Evolutionary conservation across 768 basidiomycete genomes (phyloP).

Genomic region (Boletus rex-veris): DNA sequence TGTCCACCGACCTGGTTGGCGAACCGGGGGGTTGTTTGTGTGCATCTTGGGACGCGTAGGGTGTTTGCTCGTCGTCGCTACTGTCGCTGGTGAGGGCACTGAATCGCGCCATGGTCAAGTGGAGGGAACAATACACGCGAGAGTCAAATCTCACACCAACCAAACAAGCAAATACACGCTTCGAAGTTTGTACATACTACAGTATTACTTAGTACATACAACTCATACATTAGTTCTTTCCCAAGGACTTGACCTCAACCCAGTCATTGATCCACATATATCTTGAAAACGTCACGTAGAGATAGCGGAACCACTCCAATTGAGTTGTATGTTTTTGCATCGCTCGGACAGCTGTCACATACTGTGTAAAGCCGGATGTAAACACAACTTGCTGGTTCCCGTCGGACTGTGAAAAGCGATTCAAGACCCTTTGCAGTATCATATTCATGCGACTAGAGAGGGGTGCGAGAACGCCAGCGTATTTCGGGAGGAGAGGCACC

Average conservation of each 20-base stretch:
- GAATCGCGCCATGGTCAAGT: conserved; percentile 59
- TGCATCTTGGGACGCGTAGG: conserved; percentile 29
- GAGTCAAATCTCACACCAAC: conserved; percentile 11
- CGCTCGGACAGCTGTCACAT: conserved; percentile 55
- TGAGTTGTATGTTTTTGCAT: conserved; percentile 75
- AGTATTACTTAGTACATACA: background rate
- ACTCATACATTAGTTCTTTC: background rate
- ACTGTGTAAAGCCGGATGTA: conserved; percentile 55
- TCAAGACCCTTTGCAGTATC: conserved; percentile 6
- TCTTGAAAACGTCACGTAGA: conserved; percentile 74
- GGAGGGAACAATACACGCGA: conserved; percentile 18
- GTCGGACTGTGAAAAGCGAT: background rate
- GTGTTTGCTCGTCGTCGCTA: conserved; percentile 48
- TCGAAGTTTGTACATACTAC: background rate
- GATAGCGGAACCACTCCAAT: conserved; percentile 85
- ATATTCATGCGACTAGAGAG: conserved; percentile 48
- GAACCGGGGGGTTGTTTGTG: conserved; percentile 12
- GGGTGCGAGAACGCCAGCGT: conserved; percentile 52
- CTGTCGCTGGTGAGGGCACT: conserved; percentile 59
- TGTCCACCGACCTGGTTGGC: conserved; percentile 25
- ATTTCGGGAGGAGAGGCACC: conserved; percentile 56
- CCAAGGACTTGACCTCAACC: conserved; percentile 41
- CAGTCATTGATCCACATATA: conserved; percentile 96
- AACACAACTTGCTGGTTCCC: conserved; percentile 35
- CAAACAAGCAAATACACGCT: conserved; percentile 30